A percentile compares a stretch with the other conserved stretches of the same genome.
Evolutionary conservation across 441 rosid species (phyloP).

Genomic region (Euphorbia corollata): DNA sequence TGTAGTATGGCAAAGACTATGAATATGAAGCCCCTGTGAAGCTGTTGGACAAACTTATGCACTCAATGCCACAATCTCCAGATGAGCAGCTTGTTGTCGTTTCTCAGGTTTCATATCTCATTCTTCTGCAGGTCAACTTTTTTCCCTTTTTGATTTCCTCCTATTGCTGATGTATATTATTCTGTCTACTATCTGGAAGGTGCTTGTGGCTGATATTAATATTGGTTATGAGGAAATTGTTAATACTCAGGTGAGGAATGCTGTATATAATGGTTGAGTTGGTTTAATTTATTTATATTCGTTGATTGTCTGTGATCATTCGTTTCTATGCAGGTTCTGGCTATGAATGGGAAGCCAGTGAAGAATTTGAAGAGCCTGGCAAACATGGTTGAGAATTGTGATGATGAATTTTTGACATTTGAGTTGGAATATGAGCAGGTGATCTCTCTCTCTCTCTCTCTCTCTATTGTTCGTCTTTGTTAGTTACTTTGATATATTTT

Average conservation of each 20-base stretch:
- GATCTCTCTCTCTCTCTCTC: slow-evolving; percentile 13
- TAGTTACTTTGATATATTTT: neutral
- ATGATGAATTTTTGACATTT: slow-evolving; percentile 70
- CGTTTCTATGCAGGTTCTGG: slow-evolving; percentile 45
- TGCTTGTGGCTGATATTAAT: slow-evolving; percentile 90
- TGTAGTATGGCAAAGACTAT: slow-evolving; percentile 89
- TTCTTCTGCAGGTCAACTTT: neutral
- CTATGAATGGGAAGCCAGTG: slow-evolving; percentile 80
- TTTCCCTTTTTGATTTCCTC: neutral
- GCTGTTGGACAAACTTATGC: slow-evolving; percentile 76
- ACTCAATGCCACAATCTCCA: slow-evolving; percentile 69
- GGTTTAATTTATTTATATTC: slow-evolving; percentile 1
- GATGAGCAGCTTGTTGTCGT: slow-evolving; percentile 92
- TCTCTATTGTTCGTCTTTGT: neutral
- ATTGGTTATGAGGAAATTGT: slow-evolving; percentile 90
- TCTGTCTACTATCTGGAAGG: slow-evolving; percentile 35
- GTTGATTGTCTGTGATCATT: neutral
- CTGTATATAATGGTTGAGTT: neutral
- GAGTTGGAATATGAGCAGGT: slow-evolving; percentile 86
- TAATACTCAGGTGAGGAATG: slow-evolving; percentile 68
- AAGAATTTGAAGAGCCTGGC: slow-evolving; percentile 76
- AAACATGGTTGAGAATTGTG: slow-evolving; percentile 69
- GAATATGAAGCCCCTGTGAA: slow-evolving; percentile 91
- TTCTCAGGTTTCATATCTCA: slow-evolving; percentile 55
- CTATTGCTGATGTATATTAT: slow-evolving; percentile 9